Percentiles rank a stretch among this genome's conserved stretches.
phyloP scores from a whole-genome alignment of 192 early-diverging fungal species.

The Linnemannia elongata region DNA sequence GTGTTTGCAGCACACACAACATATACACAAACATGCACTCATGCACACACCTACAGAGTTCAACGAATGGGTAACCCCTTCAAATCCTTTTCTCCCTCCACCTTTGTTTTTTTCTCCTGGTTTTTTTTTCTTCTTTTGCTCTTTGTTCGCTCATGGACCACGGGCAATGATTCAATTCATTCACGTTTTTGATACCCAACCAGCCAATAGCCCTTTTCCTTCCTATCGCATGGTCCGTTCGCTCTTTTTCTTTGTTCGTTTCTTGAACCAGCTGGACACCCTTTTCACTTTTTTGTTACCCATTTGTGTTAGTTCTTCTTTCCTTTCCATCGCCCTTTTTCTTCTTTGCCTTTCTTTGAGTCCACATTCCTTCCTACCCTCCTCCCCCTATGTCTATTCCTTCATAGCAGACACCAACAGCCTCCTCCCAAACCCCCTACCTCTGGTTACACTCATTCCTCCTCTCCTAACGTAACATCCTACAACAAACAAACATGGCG shows the following conservation, averaged over 20 bases:
- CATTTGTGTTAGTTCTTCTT: neutral
- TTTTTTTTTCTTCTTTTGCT: neutral
- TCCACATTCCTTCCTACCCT: neutral
- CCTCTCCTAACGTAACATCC: neutral
- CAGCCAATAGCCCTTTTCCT: neutral
- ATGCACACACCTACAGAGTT: neutral
- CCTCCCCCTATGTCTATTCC: neutral
- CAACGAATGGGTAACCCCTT: constrained; percentile 20
- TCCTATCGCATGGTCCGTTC: neutral
- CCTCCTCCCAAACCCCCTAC: too few relatives aligned
- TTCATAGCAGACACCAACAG: neutral
- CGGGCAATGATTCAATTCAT: neutral
- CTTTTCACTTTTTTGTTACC: neutral
- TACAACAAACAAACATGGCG: neutral
- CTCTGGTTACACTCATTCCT: too few relatives aligned
- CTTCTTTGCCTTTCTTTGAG: too few relatives aligned
- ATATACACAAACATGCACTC: neutral
- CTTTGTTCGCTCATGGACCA: neutral
- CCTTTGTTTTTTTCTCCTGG: constrained; percentile 4
- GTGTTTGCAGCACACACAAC: neutral
- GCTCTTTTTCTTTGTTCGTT: neutral
- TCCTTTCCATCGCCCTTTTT: neutral
- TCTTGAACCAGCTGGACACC: neutral
- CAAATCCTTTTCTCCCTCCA: neutral
- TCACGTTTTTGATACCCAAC: neutral